Evolutionary conservation across 139 green algal genomes (phyloP).

Genomic region (Closterium sp.): DNA sequence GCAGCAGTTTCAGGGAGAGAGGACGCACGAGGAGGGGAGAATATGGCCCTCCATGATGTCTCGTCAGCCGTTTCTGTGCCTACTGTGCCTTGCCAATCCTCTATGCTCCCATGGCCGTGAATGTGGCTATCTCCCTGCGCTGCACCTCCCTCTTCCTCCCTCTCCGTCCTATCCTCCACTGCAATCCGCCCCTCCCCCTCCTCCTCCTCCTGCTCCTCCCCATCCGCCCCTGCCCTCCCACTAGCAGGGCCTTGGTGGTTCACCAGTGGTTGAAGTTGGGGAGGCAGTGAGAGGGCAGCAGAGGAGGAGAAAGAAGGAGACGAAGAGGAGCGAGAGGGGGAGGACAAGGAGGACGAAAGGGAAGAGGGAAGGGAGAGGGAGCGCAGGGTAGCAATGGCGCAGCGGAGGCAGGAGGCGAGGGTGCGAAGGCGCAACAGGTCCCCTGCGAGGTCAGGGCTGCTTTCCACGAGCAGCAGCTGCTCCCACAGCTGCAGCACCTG

Average conservation of each 20-base stretch:
- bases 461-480: constrained; percentile 34
- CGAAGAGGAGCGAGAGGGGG: neutral
- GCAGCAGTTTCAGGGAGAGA: neutral
- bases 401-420: constrained; percentile 37
- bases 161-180: neutral
- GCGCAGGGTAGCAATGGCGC: constrained; percentile 15
- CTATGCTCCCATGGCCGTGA: neutral
- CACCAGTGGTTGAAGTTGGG: neutral
- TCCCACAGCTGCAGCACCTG: constrained; percentile 31
- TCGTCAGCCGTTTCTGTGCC: no score
- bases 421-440: constrained; percentile 47
- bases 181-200: neutral
- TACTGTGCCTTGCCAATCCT: neutral
- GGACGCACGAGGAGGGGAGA: neutral
- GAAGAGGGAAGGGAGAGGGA: neutral
- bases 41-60: no score
- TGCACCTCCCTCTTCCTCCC: neutral
- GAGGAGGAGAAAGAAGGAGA: neutral
- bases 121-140: neutral
- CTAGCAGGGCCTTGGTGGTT: neutral
- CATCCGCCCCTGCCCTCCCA: neutral
- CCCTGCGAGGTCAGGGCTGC: constrained; percentile 27
- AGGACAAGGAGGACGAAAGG: neutral
- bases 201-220: neutral
- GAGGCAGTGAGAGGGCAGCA: neutral